Evolutionary conservation across 2,329 filamentous ascomycete genomes (phyloP), one percentile per base, ranked within the genome.

Genomic region (Scedosporium dehoogii): DNA sequence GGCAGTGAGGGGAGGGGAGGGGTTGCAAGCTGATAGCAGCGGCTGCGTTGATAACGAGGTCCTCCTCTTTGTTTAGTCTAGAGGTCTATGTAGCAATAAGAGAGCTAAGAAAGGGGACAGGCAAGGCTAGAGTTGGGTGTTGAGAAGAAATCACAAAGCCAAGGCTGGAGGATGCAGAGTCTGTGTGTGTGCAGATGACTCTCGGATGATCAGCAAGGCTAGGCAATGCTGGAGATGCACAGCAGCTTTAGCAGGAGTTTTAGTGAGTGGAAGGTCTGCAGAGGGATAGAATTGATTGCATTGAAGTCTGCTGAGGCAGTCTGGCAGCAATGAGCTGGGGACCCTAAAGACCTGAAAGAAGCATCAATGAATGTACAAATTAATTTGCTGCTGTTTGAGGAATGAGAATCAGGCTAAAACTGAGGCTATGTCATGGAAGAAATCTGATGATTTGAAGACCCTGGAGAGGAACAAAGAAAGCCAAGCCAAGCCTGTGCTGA

Each of bases 361-460:
- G 21, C 27, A 29, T 29, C 6, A 14, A 10, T 18, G 56, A 18
- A 38, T 29, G 29, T 56, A 42, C 14, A 1, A 33, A 27, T n/a
- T 29, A 27, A 44, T n/a, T 27, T 58, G 55, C 16, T 53, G 16
- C 9, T 21, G 16, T n/a, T 46, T 41, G 27, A 41, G 33, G 38
- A 42, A 18, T 29, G 53, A 29, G 9, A 46, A 48, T 29, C 48
- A 60, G 42, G 57, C 57, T 56, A 59, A 53, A 62, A 46, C 53
- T 48, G 59, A 51, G 42, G 41, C 23, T 16, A 51, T 27, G 23
- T 14, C 44, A 53, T 16, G 23, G 18, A 16, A 23, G 44, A 25
- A 14, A 33, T 29, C 55, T 58, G 21, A 21, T 33, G 33, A 53
- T 53, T 53, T 29, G 27, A 29, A 29, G 27, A 29, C 4, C 27